Base-by-base conservation (phyloP, 1,284 basidiomycete species). In the Microbotryomycetes sp. region DNA sequence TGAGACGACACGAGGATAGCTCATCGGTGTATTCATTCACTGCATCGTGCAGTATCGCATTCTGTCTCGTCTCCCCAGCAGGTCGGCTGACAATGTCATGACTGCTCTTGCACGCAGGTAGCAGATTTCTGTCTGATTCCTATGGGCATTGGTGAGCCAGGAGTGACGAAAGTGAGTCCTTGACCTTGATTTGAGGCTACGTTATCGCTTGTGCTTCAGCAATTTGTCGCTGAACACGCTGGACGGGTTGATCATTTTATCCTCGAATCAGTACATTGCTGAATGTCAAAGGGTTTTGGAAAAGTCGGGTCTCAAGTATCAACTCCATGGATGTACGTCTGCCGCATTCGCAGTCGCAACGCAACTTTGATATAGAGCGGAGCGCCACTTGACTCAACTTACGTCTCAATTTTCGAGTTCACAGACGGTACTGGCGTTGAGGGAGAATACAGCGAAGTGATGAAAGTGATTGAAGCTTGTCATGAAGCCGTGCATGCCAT, bases 401-500 rank as follows among this genome's bases (percentile, higher is more conserved):
- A 19, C n/a, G n/a, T n/a, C 3, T 59, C 60, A 32, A 59, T 58
- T 36, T 64, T 54, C 30, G 29, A 19, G 23, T 19, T 6, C 4
- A 9, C 61, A 54, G 64, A 69, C 32, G 68, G 68, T 3, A 62
- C 60, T 6, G 65, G 61, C 14, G 25, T 69, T 16, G 53, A 62
- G 28, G 68, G 63, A 28, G 68, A 69, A 56, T 67, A 52, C 49
- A n/a, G 82, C 31, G 79, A 84, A 60, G 92, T 96, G 6, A 76
- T 74, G 68, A 69, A 58, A 69, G 86, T 86, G 1, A 90, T 91
- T 60, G 86, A 90, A 64, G 88, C 87, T 62, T 93, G 91, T 72
- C 92, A 96, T 73, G 82, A 81, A 23, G 92, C 91, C 0, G 87
- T 94, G 0, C 92, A 94, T 71, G 83, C 82, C 7, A 72, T 78